Percentiles rank a stretch among this genome's conserved stretches.
phyloP scores from a whole-genome alignment of 2,329 filamentous ascomycete species.

The Zalaria sp. region DNA sequence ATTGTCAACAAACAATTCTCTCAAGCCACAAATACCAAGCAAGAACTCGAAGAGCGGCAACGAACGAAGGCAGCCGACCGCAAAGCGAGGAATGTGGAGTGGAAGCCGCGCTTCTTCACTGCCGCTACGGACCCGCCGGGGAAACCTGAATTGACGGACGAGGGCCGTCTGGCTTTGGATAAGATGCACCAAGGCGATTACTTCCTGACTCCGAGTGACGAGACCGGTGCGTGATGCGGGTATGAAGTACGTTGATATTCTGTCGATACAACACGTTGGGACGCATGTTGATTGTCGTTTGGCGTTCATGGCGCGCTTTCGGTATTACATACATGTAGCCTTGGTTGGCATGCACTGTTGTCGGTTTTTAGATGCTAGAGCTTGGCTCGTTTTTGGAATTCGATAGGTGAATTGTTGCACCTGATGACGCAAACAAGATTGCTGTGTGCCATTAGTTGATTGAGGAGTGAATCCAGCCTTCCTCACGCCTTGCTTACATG shows the following conservation, averaged over 20 bases:
- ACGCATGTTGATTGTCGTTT: too few relatives aligned
- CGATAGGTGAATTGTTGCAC: too few relatives aligned
- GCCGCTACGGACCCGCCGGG: conserved; percentile 44
- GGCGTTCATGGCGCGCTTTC: too few relatives aligned
- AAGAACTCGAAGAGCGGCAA: conserved; percentile 83
- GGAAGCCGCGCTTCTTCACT: conserved; percentile 80
- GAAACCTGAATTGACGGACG: conserved; percentile 47
- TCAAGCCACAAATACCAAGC: conserved; percentile 74
- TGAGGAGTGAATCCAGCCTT: too few relatives aligned
- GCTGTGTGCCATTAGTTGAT: too few relatives aligned
- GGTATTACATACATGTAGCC: too few relatives aligned
- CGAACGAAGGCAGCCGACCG: conserved; percentile 71
- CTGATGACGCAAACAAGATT: too few relatives aligned
- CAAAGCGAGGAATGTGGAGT: conserved; percentile 53
- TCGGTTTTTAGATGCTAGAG: too few relatives aligned
- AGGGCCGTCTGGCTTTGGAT: conserved; percentile 44
- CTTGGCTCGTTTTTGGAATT: too few relatives aligned
- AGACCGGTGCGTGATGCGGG: conserved; percentile 19
- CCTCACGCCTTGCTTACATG: too few relatives aligned
- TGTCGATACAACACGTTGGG: too few relatives aligned
- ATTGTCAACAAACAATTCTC: conserved; percentile 73
- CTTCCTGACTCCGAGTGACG: conserved; percentile 29
- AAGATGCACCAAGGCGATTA: conserved; percentile 40
- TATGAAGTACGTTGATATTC: not conserved
- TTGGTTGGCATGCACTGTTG: too few relatives aligned